Evolutionary conservation across 768 basidiomycete genomes (phyloP), one percentile per base, ranked within the genome.

Genomic region (Xerocomellus dryophilus): DNA sequence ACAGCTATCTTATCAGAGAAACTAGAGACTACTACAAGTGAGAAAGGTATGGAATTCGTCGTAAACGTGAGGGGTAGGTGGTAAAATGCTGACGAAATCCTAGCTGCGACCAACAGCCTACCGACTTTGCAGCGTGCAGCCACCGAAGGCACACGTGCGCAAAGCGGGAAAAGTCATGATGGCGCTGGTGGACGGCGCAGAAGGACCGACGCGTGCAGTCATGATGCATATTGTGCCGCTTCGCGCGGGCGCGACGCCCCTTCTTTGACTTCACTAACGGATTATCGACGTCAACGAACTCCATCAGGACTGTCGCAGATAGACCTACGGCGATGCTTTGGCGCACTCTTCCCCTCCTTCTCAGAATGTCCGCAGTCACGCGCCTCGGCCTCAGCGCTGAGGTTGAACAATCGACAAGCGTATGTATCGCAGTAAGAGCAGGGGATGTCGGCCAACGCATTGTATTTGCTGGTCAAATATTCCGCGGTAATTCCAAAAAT

Each of bases 141-240:
- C 51, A 15, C 41, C 14, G 20, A 35, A 25, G 14, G 6, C 21
- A 31, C 14, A 39, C 5, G 14, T 6, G 14, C 27, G 10, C 25
- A 34, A 34, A 14, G 25, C 18, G 5, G 20, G 17, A 18, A 20
- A 21, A 17, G 25, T 53, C 46, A n/a, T 43, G 32, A 54, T 21
- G 4, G 60, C 43, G 43, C 60, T 51, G 9, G 53, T 60, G 11
- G 53, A 61, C 4, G 58, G 53, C 15, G 59, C 53, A 18, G 21
- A 48, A 18, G 59, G 60, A 48, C 53, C 54, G 36, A 40, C 31
- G 12, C 20, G 10, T 32, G 34, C n/a, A 35, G 15, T 18, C 15
- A 23, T 20, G 10, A 38, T 23, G n/a, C 36, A n/a, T n/a, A n/a
- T n/a, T n/a, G n/a, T n/a, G n/a, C 47, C 36, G 42, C 27, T 32